Conservation (phyloP, 1,139 yeast genomes). For the Zygosaccharomyces pseudobailii region DNA sequence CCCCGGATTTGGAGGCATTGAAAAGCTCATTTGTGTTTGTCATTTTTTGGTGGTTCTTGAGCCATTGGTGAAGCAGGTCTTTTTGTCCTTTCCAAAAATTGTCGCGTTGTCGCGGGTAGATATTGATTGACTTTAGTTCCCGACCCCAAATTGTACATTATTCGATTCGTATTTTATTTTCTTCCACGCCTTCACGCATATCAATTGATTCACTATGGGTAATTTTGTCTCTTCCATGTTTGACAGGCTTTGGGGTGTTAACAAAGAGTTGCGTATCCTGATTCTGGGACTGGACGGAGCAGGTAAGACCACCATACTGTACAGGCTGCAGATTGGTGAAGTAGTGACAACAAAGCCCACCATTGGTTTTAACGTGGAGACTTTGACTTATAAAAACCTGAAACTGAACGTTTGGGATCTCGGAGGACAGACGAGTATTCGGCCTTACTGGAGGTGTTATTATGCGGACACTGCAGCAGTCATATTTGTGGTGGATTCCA, state of each 20-base stretch:
- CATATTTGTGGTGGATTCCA: conserved; percentile 93
- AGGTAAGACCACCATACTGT: conserved; percentile 92
- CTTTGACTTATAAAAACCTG: conserved; percentile 81
- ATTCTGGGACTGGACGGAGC: conserved; percentile 97
- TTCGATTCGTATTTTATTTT: background rate
- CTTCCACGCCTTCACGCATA: background rate
- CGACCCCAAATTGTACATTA: background rate
- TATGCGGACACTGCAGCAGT: conserved; percentile 95
- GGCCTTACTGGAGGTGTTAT: conserved; percentile 98
- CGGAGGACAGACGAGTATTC: conserved; percentile 94
- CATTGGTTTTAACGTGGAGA: conserved; percentile 95
- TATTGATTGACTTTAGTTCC: background rate
- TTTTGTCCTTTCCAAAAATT: background rate
- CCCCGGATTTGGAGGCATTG: background rate
- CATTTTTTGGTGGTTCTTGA: background rate
- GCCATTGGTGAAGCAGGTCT: background rate
- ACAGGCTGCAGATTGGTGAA: conserved; percentile 88
- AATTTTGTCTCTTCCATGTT: conserved; percentile 82
- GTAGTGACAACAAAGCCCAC: conserved; percentile 94
- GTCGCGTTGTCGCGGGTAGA: background rate
- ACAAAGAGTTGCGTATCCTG: conserved; percentile 85
- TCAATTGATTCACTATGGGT: conserved; percentile 48
- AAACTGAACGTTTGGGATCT: conserved; percentile 88
- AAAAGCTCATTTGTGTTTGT: background rate
- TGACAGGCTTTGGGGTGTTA: conserved; percentile 82